phyloP scores from a whole-genome alignment of 805 yeast genomes.

The Priceomyces castillae region DNA sequence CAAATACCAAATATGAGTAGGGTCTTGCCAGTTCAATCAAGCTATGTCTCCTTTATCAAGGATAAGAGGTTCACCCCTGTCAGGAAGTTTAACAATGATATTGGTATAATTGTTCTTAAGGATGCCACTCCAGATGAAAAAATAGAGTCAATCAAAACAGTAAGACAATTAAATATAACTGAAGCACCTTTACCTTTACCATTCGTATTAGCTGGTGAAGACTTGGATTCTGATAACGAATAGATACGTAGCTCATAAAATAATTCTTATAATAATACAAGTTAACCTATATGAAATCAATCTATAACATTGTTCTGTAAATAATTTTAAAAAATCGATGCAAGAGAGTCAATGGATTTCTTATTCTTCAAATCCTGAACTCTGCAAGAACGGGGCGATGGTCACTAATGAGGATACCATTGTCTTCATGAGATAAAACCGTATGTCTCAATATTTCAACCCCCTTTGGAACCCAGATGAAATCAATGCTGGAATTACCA shows the following conservation, averaged over 20 bases:
- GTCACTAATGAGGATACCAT: conserved; percentile 32
- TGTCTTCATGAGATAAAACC: conserved; percentile 27
- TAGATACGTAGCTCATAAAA: conserved; percentile 2
- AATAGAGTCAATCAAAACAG: conserved; percentile 70
- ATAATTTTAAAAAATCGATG: neutral
- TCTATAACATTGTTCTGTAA: no score
- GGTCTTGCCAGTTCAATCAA: conserved; percentile 85
- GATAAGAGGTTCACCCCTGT: conserved; percentile 80
- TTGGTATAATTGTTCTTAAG: conserved; percentile 69
- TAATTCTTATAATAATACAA: conserved; percentile 3
- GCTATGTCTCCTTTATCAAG: conserved; percentile 73
- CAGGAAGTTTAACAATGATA: conserved; percentile 64
- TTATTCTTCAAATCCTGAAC: conserved; percentile 4
- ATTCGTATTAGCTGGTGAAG: conserved; percentile 58
- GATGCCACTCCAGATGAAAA: conserved; percentile 64
- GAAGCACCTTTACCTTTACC: conserved; percentile 77
- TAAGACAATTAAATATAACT: conserved; percentile 70
- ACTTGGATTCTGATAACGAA: conserved; percentile 40
- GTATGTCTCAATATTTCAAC: conserved; percentile 12
- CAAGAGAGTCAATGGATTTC: neutral
- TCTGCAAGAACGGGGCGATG: conserved; percentile 34
- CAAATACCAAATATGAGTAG: conserved; percentile 77
- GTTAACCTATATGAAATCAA: neutral
- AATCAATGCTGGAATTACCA: conserved; percentile 36
- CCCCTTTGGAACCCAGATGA: conserved; percentile 35